A percentile compares a stretch with the other conserved stretches of the same genome.
Conservation (phyloP, 2,329 filamentous ascomycete species). For the Stagonosporopsis cucurbitacearum region DNA sequence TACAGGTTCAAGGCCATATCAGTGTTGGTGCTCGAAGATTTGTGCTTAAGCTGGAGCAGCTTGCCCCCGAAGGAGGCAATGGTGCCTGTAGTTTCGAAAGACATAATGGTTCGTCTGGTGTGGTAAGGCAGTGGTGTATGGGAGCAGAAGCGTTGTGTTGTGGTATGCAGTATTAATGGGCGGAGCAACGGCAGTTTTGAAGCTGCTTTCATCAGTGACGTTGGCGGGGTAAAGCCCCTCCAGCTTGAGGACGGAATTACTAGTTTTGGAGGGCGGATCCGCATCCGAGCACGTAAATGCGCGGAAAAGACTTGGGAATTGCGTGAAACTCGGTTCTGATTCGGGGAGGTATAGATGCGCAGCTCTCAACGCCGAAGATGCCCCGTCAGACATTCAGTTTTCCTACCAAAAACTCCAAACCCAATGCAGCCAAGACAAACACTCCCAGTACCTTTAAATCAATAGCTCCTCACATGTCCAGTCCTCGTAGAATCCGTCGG, state of each 20-base stretch:
- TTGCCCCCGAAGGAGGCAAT: conserved; percentile 93
- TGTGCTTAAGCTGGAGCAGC: conserved; percentile 91
- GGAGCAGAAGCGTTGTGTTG: conserved; percentile 5
- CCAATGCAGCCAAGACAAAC: conserved; percentile 40
- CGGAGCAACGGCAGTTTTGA: conserved; percentile 33
- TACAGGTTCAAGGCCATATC: conserved; percentile 94
- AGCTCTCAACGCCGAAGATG: conserved; percentile 41
- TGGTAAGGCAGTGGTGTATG: conserved; percentile 21
- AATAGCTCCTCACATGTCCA: conserved; percentile 98
- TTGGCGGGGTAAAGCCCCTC: conserved; percentile 27
- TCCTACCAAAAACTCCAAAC: conserved; percentile 43
- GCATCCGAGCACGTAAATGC: conserved; percentile 31
- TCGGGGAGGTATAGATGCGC: conserved; percentile 39
- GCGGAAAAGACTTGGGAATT: conserved; percentile 35
- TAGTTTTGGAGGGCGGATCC: conserved; percentile 36
- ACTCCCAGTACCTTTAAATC: conserved; percentile 24
- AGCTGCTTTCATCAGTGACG: conserved; percentile 36
- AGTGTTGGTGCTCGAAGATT: conserved; percentile 77
- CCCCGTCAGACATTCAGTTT: conserved; percentile 31
- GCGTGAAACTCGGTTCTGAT: conserved; percentile 42
- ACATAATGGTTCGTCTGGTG: conserved; percentile 52
- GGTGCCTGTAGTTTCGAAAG: conserved; percentile 86
- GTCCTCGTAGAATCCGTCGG: conserved; percentile 98
- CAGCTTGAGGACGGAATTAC: conserved; percentile 15
- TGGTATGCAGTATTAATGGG: conserved; percentile 12